phyloP scores from a whole-genome alignment of 2,329 filamentous ascomycete species.

The Metarhizium robertsii region DNA sequence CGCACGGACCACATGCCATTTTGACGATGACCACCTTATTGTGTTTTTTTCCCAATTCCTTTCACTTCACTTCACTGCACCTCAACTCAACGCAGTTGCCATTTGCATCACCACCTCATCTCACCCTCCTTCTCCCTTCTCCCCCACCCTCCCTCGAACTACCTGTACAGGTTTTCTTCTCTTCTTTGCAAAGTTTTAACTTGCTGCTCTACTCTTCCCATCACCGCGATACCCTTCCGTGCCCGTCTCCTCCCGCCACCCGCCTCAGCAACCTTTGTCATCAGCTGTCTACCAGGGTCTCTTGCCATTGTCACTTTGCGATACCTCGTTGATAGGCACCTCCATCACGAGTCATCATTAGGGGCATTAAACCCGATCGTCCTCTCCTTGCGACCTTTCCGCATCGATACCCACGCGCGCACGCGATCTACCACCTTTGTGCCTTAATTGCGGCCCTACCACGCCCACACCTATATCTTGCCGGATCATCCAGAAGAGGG shows the following conservation, averaged over 20 bases:
- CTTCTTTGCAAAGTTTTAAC: constrained; percentile 6
- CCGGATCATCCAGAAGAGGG: constrained; percentile 9
- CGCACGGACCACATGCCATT: constrained; percentile 10
- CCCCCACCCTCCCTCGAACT: constrained; percentile 3
- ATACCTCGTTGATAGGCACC: neutral
- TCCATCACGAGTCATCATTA: neutral
- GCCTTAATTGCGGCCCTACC: constrained; percentile 2
- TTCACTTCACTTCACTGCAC: constrained; percentile 4
- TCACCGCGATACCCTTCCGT: constrained; percentile 1
- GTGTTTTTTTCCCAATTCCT: constrained; percentile 7
- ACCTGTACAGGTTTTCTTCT: constrained; percentile 5
- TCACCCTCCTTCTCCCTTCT: constrained; percentile 6
- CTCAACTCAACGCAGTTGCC: constrained; percentile 4
- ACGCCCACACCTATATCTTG: constrained; percentile 5
- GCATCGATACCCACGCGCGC: neutral
- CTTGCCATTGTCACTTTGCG: neutral
- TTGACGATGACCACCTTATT: constrained; percentile 10
- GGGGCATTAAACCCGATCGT: neutral
- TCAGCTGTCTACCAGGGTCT: constrained; percentile 8
- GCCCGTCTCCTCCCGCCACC: neutral
- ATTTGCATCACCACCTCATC: constrained; percentile 5
- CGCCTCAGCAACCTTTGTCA: constrained; percentile 6
- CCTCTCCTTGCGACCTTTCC: neutral
- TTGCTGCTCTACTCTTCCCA: constrained; percentile 5
- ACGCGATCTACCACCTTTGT: neutral